Percentiles rank a stretch among this genome's conserved stretches.
Conservation (phyloP, 2,329 filamentous ascomycete genomes). For the Rhynchosporium graminicola region DNA sequence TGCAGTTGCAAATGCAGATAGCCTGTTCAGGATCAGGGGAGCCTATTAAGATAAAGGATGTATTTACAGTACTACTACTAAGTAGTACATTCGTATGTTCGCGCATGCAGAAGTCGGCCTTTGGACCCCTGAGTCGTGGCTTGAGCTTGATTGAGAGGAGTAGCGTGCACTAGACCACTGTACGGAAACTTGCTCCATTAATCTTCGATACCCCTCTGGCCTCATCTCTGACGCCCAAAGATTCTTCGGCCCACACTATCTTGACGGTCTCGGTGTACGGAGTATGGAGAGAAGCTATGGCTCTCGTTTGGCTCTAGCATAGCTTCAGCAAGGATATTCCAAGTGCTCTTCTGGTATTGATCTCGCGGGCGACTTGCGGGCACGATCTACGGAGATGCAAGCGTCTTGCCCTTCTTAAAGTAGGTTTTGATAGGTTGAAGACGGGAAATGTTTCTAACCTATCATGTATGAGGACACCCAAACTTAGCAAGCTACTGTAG, state of each 20-base stretch:
- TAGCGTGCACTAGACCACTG: not conserved
- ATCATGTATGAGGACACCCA: not conserved
- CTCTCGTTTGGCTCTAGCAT: too few relatives aligned
- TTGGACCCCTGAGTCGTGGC: slow-evolving; percentile 27
- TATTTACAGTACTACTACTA: too few relatives aligned
- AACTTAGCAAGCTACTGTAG: not conserved
- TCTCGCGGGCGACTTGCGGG: slow-evolving; percentile 25
- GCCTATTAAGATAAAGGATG: slow-evolving; percentile 7
- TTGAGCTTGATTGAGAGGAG: slow-evolving; percentile 13
- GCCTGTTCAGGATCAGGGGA: slow-evolving; percentile 26
- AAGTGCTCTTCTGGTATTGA: slow-evolving; percentile 24
- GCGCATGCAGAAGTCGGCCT: slow-evolving; percentile 7
- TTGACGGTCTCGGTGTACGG: not conserved
- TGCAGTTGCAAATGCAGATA: slow-evolving; percentile 25
- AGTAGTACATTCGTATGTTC: not conserved
- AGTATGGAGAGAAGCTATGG: too few relatives aligned
- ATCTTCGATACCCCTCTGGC: not conserved
- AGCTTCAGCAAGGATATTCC: slow-evolving; percentile 11
- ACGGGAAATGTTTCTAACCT: slow-evolving; percentile 15
- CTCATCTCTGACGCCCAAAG: slow-evolving; percentile 17
- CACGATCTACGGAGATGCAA: slow-evolving; percentile 20
- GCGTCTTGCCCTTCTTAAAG: not conserved
- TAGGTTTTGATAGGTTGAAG: slow-evolving; percentile 22
- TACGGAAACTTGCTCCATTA: not conserved
- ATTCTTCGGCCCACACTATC: slow-evolving; percentile 12